Percentiles rank a stretch among this genome's conserved stretches.
These are phyloP conservation scores for Daldinia sp. DNA, from an alignment of 2,329 filamentous ascomycete genomes.

Conservation along the genomic window DNA sequence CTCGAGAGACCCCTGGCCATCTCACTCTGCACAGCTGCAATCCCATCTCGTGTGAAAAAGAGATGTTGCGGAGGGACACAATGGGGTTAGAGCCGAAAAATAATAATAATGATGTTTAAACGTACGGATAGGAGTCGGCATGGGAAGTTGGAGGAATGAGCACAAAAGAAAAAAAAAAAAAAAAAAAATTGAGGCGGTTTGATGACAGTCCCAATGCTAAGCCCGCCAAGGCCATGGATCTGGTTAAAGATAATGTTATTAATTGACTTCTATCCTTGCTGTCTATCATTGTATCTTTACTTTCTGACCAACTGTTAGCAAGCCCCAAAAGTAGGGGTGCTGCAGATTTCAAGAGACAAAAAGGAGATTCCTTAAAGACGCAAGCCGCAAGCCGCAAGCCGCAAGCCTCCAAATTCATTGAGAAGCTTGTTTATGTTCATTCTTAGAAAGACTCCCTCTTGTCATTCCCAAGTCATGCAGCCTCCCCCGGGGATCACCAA, in stretches of 20 bases:
- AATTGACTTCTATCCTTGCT: constrained; percentile 31
- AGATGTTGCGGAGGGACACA: constrained; percentile 23
- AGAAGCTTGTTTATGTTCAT: constrained; percentile 20
- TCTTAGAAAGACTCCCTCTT: constrained; percentile 22
- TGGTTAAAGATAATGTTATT: constrained; percentile 34
- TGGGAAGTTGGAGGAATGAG: constrained; percentile 22
- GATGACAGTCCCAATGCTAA: constrained; percentile 35
- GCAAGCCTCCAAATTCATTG: constrained; percentile 26
- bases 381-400: constrained; percentile 7
- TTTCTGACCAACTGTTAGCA: not conserved
- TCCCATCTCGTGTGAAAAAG: constrained; percentile 38
- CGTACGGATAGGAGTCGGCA: constrained; percentile 20
- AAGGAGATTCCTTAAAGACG: constrained; percentile 14
- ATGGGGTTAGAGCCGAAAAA: constrained; percentile 5
- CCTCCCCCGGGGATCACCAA: constrained; percentile 36
- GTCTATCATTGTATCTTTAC: constrained; percentile 27
- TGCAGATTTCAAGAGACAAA: constrained; percentile 22
- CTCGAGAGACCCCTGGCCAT: constrained; percentile 39
- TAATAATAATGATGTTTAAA: not conserved
- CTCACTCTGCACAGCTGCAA: constrained; percentile 36
- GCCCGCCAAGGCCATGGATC: constrained; percentile 37
- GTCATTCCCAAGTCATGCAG: constrained; percentile 44
- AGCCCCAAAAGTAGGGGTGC: constrained; percentile 9
- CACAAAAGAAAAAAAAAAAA: constrained; percentile 18
- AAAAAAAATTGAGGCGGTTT: constrained; percentile 26